A percentile compares a stretch with the other conserved stretches of the same genome.
phyloP scores from a whole-genome alignment of 345 rosid species.

The Gynandropsis gynandra region DNA sequence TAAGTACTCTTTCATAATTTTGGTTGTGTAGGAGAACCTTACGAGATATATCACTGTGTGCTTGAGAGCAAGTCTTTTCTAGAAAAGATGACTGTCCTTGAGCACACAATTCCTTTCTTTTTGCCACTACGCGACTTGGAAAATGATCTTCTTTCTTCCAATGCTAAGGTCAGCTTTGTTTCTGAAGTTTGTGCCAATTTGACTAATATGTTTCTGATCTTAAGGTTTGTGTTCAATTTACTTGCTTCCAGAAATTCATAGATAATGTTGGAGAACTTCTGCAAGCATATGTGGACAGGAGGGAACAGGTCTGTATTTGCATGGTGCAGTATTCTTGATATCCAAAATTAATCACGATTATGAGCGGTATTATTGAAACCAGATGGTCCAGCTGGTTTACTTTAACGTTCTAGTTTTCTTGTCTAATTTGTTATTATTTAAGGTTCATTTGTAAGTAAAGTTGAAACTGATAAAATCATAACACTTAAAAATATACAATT shows the following conservation, averaged over 20 bases:
- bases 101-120: constrained; percentile 95
- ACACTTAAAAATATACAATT: constrained; percentile 2
- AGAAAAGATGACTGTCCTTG: constrained; percentile 86
- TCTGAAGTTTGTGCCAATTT: constrained; percentile 11
- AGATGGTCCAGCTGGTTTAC: constrained; percentile 3
- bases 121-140: constrained; percentile 82
- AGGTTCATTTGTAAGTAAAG: constrained; percentile 1
- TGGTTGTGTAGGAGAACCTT: constrained; percentile 62
- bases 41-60: constrained; percentile 77
- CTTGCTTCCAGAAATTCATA: constrained; percentile 70
- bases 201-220: constrained; percentile 5
- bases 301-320: constrained; percentile 63
- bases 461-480: neutral
- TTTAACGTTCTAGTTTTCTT: neutral
- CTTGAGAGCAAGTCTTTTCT: constrained; percentile 93
- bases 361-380: constrained; percentile 14
- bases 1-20: neutral
- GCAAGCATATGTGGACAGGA: constrained; percentile 88
- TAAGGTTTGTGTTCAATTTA: constrained; percentile 14
- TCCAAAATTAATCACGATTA: neutral
- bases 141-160: constrained; percentile 77
- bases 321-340: too few species aligned
- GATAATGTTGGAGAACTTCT: constrained; percentile 78
- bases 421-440: neutral
- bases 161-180: constrained; percentile 70